Conservation (phyloP, 148 eudicot species). For the Polygonum aviculare region DNA sequence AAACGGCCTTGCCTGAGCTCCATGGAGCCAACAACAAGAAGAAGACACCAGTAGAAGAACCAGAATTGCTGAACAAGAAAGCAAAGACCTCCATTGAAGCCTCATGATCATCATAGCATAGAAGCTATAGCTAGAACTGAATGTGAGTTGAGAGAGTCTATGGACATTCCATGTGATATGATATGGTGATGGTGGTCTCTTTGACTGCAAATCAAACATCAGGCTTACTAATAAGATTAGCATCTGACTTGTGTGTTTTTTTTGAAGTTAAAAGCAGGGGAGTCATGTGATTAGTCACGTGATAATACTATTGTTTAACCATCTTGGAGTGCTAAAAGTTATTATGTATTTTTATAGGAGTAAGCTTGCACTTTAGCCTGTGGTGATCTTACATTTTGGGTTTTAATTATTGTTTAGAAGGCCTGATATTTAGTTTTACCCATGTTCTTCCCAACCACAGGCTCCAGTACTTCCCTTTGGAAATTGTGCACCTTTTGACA, state of each 20-base stretch:
- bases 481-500: constrained; percentile 1
- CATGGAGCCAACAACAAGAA: background rate
- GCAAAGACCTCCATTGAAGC: background rate
- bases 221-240: background rate
- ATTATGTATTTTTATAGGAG: background rate
- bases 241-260: background rate
- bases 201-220: background rate
- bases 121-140: background rate
- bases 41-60: background rate
- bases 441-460: background rate
- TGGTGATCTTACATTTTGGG: background rate
- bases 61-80: background rate
- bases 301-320: background rate
- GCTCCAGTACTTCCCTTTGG: background rate
- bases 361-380: background rate
- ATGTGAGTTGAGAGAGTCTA: background rate
- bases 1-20: background rate
- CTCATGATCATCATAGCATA: background rate
- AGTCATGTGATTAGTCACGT: background rate
- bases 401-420: background rate
- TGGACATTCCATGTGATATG: background rate
- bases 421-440: background rate
- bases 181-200: background rate
- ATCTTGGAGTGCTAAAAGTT: background rate
- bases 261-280: background rate